Evolutionary conservation across 345 rosid genomes (phyloP).

Genomic region (Eucalyptus leucophloia): DNA sequence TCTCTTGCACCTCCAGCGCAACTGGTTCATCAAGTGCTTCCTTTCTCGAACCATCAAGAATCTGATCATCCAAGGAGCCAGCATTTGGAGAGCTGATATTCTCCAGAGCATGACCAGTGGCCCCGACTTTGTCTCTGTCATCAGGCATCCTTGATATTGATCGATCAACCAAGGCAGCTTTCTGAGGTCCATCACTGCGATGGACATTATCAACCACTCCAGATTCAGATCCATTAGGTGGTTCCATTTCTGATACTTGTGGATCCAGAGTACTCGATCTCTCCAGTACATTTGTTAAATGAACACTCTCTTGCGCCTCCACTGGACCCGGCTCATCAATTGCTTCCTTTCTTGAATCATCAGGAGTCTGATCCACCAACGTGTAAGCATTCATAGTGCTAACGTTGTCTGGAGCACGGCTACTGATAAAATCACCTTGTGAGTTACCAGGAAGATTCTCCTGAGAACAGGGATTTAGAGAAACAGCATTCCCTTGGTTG

Average conservation of each 20-base stretch:
- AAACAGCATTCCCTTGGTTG: conserved; percentile 3
- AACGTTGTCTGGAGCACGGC: conserved; percentile 8
- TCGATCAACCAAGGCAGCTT: not conserved
- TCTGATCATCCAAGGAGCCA: not conserved
- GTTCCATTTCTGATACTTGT: not conserved
- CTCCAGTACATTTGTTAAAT: not conserved
- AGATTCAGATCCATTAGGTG: not conserved
- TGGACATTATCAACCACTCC: not conserved
- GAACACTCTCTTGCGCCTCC: not conserved
- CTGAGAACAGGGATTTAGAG: conserved; percentile 2
- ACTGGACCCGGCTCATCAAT: not conserved
- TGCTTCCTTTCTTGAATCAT: not conserved
- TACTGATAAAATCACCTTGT: not conserved
- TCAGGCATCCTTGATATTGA: not conserved
- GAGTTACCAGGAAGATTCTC: not conserved
- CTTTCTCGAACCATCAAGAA: not conserved
- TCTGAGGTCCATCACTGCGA: not conserved
- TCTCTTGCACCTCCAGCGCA: not conserved
- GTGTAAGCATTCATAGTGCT: not conserved
- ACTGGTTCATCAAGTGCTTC: not conserved
- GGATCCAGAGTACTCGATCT: not conserved
- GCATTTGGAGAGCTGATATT: conserved; percentile 7
- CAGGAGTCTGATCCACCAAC: not conserved
- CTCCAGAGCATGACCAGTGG: conserved; percentile 6
- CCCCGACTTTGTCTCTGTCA: not conserved